Evolutionary conservation across 176 grass and related monocot genomes (phyloP), one percentile per base, ranked within the genome.

Genomic region (Elaeis guineensis): DNA sequence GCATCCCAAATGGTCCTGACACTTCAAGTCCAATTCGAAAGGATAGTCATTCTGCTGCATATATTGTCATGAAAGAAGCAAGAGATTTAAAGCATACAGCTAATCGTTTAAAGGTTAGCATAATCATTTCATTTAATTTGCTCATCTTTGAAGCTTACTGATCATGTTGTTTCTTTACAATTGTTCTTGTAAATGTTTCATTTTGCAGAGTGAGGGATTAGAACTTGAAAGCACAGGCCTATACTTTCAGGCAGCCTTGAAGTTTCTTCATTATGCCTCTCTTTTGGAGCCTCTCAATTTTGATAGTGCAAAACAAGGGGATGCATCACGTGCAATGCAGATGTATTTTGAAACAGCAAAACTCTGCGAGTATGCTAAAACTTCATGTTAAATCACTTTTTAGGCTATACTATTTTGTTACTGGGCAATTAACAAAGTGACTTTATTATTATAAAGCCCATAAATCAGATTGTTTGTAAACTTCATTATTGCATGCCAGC

Each of bases 271-370:
- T 75, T 78, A 72, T 51, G 92, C 83, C 26, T 87, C 78, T 72
- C 80, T 97, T 30, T 85, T 63, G 39, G 92, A 91, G 69, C 72
- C 69, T 85, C 65, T 67, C 55, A 77, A 51, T 69, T 62, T 71
- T 75, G 92, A 85, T 82, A 78, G 52, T 63, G 76, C 75, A 23
- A 96, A 87, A 71, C 83, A 82, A 75, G 87, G 66, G 44, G 92
- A 91, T 57, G 52, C 69, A 26, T 72, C 80, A 39, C 77, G 81
- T 50, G 49, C 70, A 61, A 84, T 93, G 77, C 77, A 69, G 62
- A 66, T 97, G 63, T 97, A 90, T 84, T 91, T 78, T 65, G 75
- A 90, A 63, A 97, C 84, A 35, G 92, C 87, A 75, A 85, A 88
- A 78, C 75, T 97, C 11, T 97, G 92, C 70, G 69, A 70, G 92